Base-by-base conservation (phyloP, 2,329 filamentous ascomycete species). In the Phaeosphaeria sp. region DNA sequence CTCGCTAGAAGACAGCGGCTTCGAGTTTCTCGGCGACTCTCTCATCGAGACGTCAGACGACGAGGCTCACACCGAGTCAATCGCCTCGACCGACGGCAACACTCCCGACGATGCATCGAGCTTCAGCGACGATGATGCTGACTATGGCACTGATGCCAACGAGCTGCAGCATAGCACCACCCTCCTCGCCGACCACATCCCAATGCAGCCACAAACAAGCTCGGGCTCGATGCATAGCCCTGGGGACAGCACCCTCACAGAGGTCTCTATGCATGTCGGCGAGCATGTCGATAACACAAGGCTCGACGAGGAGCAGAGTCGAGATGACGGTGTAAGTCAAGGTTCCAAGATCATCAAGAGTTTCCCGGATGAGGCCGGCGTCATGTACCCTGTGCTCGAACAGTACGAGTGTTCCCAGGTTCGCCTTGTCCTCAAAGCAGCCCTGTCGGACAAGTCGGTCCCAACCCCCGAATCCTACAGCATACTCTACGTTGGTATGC, bases 1-100 rank as follows among this genome's bases (percentile, higher is more conserved):
- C 60, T 65, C 72, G n/a, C 66, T 76, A 25, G 73, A 75, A 30
- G 74, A 76, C 22, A 77, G 74, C 64, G 65, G 66, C n/a, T 77
- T 75, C 63, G 74, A 75, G 51, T 56, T 66, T 22, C 68, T 77
- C 40, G 65, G 67, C 47, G 73, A 74, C 27, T 69, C 68, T 46
- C 53, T 72, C 25, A 66, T 67, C 60, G 69, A 72, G 25, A 60
- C 66, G 8, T 77, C 75, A 1, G 74, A 77, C 61, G 75, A 78
- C 55, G 74, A 77, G 55, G 73, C 67, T 45, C 71, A 74, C 20
- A 77, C 76, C 21, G 74, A 71, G 42, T 77, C 75, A 8, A 64
- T 78, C 30, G 72, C 75, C 1, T 77, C 74, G 1, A 73, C 72
- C 24, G 73, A 75, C 50, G 69, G 56, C 24, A 65, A 65, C 20